Conservation (phyloP, 495 filamentous ascomycete genomes). For the Penicillium ucsense region DNA sequence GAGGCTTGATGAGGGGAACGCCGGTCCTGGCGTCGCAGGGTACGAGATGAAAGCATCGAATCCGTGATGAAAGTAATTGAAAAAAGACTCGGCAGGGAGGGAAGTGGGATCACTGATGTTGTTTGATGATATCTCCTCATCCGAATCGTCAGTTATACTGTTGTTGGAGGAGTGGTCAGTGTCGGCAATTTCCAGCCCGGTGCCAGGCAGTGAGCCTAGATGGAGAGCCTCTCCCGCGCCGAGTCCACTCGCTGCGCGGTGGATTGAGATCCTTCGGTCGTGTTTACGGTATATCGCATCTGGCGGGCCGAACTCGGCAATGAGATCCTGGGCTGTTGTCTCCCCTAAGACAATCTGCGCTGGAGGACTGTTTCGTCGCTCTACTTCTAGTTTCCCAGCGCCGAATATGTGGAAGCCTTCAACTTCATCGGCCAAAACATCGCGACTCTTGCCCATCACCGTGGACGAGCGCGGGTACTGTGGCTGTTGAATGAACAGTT, state of each 20-base stretch:
- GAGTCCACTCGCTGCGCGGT: conserved; percentile 35
- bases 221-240: conserved; percentile 33
- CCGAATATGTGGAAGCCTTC: conserved; percentile 67
- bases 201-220: conserved; percentile 33
- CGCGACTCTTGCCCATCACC: conserved; percentile 50
- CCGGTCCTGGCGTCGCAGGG: conserved; percentile 55
- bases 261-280: conserved; percentile 84
- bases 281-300: conserved; percentile 91
- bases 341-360: conserved; percentile 65
- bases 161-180: conserved; percentile 77
- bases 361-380: conserved; percentile 47
- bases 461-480: conserved; percentile 53
- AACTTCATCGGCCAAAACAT: conserved; percentile 65
- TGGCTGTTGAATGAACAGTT: conserved; percentile 63
- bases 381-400: conserved; percentile 65
- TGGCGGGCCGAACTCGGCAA: conserved; percentile 85
- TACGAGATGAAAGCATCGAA: conserved; percentile 89
- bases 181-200: conserved; percentile 43
- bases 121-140: conserved; percentile 42
- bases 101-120: conserved; percentile 28
- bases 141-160: conserved; percentile 66
- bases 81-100: conserved; percentile 67
- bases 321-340: conserved; percentile 82
- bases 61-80: conserved; percentile 92
- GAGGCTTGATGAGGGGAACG: conserved; percentile 41